Evolutionary conservation across 148 eudicot species (phyloP), one percentile per base, ranked within the genome.

Genomic region (Silene conica): DNA sequence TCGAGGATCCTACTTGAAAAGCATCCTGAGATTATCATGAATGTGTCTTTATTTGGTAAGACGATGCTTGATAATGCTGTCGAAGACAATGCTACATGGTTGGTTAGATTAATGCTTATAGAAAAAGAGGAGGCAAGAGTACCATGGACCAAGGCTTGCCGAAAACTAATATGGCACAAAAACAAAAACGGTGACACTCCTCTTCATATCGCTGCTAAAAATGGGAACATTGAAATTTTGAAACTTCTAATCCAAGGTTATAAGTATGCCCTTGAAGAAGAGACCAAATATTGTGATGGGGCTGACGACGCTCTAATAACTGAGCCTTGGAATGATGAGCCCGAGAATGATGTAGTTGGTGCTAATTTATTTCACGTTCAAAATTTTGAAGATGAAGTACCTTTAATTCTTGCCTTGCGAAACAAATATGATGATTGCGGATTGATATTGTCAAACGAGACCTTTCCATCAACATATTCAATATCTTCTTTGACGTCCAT

Each of bases 111-210:
- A 15, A 65, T 65, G 69, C 69, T 65, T 65, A 65, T n/a, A 16
- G 13, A 65, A 16, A 50, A 65, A 7, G 22, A 18, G 14, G 52
- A 12, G 21, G 48, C 69, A 65, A 45, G 46, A 21, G 15, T 48
- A 48, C 69, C 69, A 34, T 65, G 69, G 69, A 65, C 18, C 13
- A 65, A 65, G 18, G 69, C 69, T 0, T 65, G 50, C 11, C 38
- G 50, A 14, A 65, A 48, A 65, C 48, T 65, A 16, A 65, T 65
- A 13, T 65, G 46, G 48, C 50, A 65, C 50, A 34, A 1, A 4
- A 38, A 65, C 41, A 0, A 19, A 5, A 2, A 16, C 0, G 69
- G 69, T n/a, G 50, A 65, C 10, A 65, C 69, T 6, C 69, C 69
- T 6, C 69, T 65, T 16, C 69, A 65, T n/a, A n/a, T 65, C 6